phyloP scores from a whole-genome alignment of 305 asterid species.

The Solanum hybrid region DNA sequence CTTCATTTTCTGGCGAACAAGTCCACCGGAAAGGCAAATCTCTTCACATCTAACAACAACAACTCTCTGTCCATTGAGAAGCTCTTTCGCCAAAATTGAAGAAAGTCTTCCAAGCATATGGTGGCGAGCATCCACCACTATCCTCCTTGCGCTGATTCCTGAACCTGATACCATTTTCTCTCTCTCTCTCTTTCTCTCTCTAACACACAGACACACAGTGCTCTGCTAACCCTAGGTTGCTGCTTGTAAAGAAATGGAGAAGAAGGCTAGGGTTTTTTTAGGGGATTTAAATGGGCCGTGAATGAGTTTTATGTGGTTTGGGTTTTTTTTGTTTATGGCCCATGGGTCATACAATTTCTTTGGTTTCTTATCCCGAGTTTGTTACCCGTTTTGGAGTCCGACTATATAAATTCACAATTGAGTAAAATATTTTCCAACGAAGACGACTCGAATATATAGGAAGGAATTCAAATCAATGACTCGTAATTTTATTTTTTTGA shows the following conservation, averaged over 20 bases:
- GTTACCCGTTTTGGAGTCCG: not conserved
- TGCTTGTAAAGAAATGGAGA: not conserved
- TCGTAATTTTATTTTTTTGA: not conserved
- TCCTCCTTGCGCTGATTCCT: conserved; percentile 56
- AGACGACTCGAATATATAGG: not conserved
- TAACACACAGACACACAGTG: not conserved
- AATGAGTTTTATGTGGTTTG: not conserved
- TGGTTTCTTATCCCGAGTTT: not conserved
- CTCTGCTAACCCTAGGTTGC: not conserved
- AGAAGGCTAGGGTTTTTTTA: not conserved
- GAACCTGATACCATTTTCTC: conserved; percentile 68
- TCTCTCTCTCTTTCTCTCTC: not conserved
- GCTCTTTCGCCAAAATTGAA: conserved; percentile 69
- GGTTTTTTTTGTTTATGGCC: not conserved
- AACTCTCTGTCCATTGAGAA: conserved; percentile 66
- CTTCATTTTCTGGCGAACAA: conserved; percentile 93
- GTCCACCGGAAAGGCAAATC: conserved; percentile 87
- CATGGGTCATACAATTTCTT: not conserved
- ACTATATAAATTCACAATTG: not conserved
- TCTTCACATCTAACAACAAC: conserved; percentile 87
- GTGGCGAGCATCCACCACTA: conserved; percentile 81
- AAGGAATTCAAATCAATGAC: not conserved
- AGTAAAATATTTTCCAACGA: not conserved
- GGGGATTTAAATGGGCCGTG: not conserved
- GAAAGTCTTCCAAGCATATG: conserved; percentile 82